Percentiles rank a stretch among this genome's conserved stretches.
Conservation (phyloP, 305 asterid genomes). For the Fraxinus sp. region DNA sequence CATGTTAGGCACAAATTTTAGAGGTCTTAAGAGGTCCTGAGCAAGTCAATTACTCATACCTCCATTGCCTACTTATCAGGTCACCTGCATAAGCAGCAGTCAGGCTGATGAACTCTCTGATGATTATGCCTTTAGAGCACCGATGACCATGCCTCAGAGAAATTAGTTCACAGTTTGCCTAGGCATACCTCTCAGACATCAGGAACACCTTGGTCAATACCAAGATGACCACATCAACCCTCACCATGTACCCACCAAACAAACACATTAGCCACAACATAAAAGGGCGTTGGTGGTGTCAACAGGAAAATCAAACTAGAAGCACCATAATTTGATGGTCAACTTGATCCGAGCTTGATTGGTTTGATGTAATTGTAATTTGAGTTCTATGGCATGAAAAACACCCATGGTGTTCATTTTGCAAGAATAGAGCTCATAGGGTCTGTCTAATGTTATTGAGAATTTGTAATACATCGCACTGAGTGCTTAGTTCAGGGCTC, state of each 20-base stretch:
- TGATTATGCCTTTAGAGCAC: neutral
- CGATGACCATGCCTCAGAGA: neutral
- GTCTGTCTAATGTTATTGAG: neutral
- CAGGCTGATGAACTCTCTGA: neutral
- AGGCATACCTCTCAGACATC: neutral
- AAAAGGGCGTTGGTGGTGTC: neutral
- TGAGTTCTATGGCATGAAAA: neutral
- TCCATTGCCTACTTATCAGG: neutral
- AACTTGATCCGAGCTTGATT: neutral
- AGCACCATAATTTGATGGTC: neutral
- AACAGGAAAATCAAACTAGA: neutral
- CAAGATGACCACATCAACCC: neutral
- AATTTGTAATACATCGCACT: neutral
- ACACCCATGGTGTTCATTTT: neutral
- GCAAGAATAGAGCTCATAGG: neutral
- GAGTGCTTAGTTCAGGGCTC: neutral
- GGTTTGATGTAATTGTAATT: neutral
- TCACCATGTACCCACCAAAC: neutral
- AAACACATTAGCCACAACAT: neutral
- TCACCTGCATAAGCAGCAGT: neutral
- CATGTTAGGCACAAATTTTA: neutral
- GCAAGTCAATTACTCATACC: neutral
- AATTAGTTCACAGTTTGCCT: neutral
- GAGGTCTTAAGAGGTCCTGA: neutral
- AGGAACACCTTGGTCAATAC: neutral